A percentile compares a stretch with the other conserved stretches of the same genome.
phyloP scores from a whole-genome alignment of 768 basidiomycete species.

The Mycena rebaudengoi region DNA sequence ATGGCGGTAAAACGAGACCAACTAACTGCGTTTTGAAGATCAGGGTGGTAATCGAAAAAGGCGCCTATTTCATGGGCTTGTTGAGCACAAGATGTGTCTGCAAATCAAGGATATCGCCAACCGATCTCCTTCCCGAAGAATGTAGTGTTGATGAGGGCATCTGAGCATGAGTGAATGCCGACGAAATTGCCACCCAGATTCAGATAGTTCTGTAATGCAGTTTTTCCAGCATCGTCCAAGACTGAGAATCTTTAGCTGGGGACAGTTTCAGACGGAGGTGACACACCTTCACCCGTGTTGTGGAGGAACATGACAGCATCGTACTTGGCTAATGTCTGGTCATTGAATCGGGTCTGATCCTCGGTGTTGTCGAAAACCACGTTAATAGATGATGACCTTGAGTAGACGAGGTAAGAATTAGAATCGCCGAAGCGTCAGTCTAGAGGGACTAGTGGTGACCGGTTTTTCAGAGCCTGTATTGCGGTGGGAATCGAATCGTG shows the following conservation, averaged over 20 bases:
- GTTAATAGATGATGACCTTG: constrained; percentile 55
- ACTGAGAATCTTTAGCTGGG: constrained; percentile 47
- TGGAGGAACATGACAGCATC: constrained; percentile 76
- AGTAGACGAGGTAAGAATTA: too few relatives aligned
- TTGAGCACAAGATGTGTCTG: not conserved
- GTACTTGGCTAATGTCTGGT: constrained; percentile 59
- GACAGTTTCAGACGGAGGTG: not conserved
- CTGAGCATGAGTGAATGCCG: constrained; percentile 67
- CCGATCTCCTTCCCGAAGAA: constrained; percentile 69
- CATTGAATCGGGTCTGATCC: constrained; percentile 63
- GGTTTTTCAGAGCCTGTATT: constrained; percentile 59
- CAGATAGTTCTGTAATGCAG: constrained; percentile 70
- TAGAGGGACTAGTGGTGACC: too few relatives aligned
- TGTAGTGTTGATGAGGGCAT: constrained; percentile 62
- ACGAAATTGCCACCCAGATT: constrained; percentile 76
- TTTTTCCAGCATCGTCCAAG: constrained; percentile 64
- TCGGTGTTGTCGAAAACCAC: constrained; percentile 73
- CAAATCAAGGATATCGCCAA: constrained; percentile 31
- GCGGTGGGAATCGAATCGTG: constrained; percentile 84
- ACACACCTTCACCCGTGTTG: constrained; percentile 72
- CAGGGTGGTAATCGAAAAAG: constrained; percentile 77
- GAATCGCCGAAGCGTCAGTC: too few relatives aligned
- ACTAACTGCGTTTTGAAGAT: constrained; percentile 69
- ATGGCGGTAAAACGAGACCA: not conserved
- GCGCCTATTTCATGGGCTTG: constrained; percentile 47